Conservation (phyloP, 805 yeast species). For the Hanseniaspora valbyensis region DNA sequence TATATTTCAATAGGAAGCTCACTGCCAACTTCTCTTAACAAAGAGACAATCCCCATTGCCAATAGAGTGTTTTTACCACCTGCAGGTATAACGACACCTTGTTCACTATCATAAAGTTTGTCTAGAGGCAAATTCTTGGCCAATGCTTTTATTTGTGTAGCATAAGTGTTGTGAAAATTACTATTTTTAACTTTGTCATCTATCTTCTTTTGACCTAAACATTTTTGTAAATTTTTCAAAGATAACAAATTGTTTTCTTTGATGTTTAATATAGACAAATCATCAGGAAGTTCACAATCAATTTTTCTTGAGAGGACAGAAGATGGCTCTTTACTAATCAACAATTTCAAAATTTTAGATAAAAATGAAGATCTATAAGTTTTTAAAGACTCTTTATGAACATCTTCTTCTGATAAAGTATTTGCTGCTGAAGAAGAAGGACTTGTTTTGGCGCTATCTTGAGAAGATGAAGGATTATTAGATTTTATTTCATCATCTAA, state of each 20-base stretch:
- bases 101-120: constrained; percentile 26
- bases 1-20: constrained; percentile 70
- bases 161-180: constrained; percentile 1
- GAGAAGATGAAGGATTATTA: not conserved
- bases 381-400: not conserved
- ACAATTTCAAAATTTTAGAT: constrained; percentile 1
- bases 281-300: not conserved
- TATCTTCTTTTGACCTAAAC: not conserved
- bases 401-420: not conserved
- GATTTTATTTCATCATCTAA: not conserved
- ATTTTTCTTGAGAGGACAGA: not conserved
- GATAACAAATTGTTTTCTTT: not conserved
- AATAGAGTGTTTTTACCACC: constrained; percentile 63
- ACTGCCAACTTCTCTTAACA: constrained; percentile 54
- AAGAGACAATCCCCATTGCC: constrained; percentile 41
- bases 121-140: not conserved
- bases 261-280: not conserved
- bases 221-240: not conserved
- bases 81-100: constrained; percentile 61
- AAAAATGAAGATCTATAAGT: constrained; percentile 2
- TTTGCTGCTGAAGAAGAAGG: not conserved
- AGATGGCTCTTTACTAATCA: constrained; percentile 4
- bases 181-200: constrained; percentile 5
- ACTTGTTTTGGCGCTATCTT: not conserved
- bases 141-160: not conserved